Percentiles rank a stretch among this genome's conserved stretches.
Evolutionary conservation across 371 early-diverging fungal genomes (phyloP).

Genomic region (Syncephalastrum monosporum): DNA sequence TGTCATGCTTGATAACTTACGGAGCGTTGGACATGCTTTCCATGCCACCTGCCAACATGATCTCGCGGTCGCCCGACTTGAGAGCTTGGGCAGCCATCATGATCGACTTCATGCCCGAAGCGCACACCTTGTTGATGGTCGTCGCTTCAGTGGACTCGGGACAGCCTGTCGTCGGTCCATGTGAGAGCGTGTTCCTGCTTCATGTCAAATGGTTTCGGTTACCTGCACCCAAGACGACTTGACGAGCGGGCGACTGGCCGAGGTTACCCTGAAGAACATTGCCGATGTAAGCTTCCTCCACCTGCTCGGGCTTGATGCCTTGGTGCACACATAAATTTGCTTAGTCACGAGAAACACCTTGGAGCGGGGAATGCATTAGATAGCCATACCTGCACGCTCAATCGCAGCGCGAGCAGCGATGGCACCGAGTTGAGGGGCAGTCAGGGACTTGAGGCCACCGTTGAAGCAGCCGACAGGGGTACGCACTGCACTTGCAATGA

Average conservation of each 20-base stretch:
- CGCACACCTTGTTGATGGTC: slow-evolving; percentile 95
- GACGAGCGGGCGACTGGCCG: slow-evolving; percentile 90
- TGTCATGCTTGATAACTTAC: slow-evolving; percentile 41
- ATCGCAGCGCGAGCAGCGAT: slow-evolving; percentile 75
- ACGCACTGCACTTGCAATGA: slow-evolving; percentile 61
- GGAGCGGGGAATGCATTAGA: background rate
- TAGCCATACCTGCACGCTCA: slow-evolving; percentile 50
- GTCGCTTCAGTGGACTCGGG: slow-evolving; percentile 81
- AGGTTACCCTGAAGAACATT: slow-evolving; percentile 82
- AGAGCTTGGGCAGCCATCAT: slow-evolving; percentile 73
- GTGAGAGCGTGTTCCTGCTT: background rate
- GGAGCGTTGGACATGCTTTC: slow-evolving; percentile 95
- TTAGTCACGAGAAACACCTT: background rate
- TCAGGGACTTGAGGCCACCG: slow-evolving; percentile 64
- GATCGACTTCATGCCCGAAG: slow-evolving; percentile 90
- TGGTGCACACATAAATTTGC: background rate
- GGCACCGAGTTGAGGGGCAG: slow-evolving; percentile 69
- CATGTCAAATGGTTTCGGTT: background rate
- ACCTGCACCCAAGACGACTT: slow-evolving; percentile 74
- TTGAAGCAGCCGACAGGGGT: slow-evolving; percentile 79
- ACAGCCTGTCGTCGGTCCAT: slow-evolving; percentile 45
- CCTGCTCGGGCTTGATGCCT: slow-evolving; percentile 64
- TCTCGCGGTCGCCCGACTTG: slow-evolving; percentile 55
- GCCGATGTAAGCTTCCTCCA: slow-evolving; percentile 91
- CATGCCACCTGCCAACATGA: slow-evolving; percentile 92